Evolutionary conservation across 345 rosid species (phyloP), one percentile per base, ranked within the genome.

Genomic region (Populus ilicifolia): DNA sequence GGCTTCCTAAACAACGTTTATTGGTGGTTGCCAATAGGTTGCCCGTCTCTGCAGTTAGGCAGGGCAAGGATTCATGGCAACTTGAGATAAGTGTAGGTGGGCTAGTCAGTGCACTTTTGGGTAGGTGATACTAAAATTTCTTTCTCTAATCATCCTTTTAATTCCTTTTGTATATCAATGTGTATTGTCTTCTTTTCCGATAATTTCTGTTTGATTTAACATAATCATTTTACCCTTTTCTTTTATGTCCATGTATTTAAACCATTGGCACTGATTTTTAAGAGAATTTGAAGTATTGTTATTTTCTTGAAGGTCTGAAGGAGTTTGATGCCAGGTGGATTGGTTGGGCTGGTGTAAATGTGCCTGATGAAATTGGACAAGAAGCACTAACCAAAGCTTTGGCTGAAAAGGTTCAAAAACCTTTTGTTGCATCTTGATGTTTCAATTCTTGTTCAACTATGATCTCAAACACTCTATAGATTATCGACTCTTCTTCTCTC

Each of bases 311-410:
- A 89, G 91, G 91, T 66, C 84, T 89, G 83, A 87, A 77, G 77
- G 90, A 89, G 75, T 87, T 87, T 72, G 90, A 89, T 74, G 84
- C 91, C 41, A 87, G 86, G 71, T 89, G 91, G 91, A 87, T 89
- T 79, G 91, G 91, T 75, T 89, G 90, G 91, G 90, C 91, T 73
- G 91, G 91, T 74, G 91, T 89, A 71, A 87, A 84, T 74, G 91
- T 89, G 17, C 83, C 86, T 71, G 91, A 89, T 83, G 90, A 80
- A 65, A 73, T 75, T 76, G 91, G 91, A 68, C 85, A 85, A 70
- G 81, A 41, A 70, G 70, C 86, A 77, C 77, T 89, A 46, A 85
- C 86, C 77, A 80, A 71, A 82, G 86, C 91, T 73, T 80, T 89
- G 69, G 88, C 90, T 36, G 86, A 87, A 82, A 89, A 87, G 91